Evolutionary conservation across 352 stramenopile species (phyloP), one percentile per base, ranked within the genome.

Genomic region (Pythium dissotocum): DNA sequence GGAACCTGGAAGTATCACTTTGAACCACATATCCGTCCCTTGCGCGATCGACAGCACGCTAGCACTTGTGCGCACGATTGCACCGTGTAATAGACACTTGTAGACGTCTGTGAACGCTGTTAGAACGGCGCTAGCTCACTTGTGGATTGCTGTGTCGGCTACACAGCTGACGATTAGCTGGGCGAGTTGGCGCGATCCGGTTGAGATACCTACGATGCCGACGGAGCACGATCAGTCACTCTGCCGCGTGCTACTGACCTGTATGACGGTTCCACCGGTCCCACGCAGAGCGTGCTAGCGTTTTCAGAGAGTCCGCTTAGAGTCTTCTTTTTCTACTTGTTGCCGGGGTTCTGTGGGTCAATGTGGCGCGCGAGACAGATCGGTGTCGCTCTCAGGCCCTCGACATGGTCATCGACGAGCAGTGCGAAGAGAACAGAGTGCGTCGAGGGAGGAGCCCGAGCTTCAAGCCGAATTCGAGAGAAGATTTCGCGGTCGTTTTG

Each of bases 241-340:
- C 28, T 44, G 9, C 9, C 9, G 36, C 14, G 36, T 16, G 36
- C 36, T 44, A 16, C 2, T 2, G 71, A 70, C 35, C 49, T 58
- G 18, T 77, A 71, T n/a, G 4, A 40, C 6, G 54, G 62, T 1
- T 4, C n/a, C 1, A 61, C 26, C 1, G 60, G 70, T 1, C 71
- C 62, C 0, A 77, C 63, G 0, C 53, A 58, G 2, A 74, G 66
- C 30, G 66, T 58, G 14, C 53, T 44, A 16, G 56, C 67, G 0
- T 72, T 62, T 12, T 63, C 61, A 1, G 57, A 69, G 18, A 69
- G 46, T 13, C 57, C 57, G 1, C 30, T 71, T 0, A 52, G 60
- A 0, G 28, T 30, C 4, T 4, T 30, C 30, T 75, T 73, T 73
- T 24, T 75, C 52, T 73, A 62, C 18, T 70, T 76, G 26, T 40